Base-by-base conservation (phyloP, 1,284 basidiomycete genomes). In the Melampsora occidentalis region DNA sequence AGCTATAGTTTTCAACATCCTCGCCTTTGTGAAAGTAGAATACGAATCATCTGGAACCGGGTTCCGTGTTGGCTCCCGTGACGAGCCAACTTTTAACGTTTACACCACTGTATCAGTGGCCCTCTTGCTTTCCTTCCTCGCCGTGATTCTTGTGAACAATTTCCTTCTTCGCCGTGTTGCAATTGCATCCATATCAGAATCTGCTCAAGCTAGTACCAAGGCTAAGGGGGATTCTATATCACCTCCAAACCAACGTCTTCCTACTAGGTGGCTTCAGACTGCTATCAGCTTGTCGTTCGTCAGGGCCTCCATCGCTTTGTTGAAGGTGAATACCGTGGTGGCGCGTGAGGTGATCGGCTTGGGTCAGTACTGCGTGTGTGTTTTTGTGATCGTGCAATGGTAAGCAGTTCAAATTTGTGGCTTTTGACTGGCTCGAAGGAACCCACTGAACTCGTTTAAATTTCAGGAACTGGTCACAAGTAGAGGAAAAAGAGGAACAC, bases 1-100 rank as follows among this genome's bases (percentile, higher is more conserved):
- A 22, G 49, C 71, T 25, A n/a, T 73, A 22, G 49, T 46, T 33
- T 73, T 73, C 71, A 48, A 73, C 53, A 67, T 61, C 51, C 14
- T 67, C n/a, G 71, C 71, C 3, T 22, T 73, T 20, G 20, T n/a
- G 42, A 49, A 62, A 31, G 62, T 73, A 59, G 64, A 63, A 16
- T 73, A 73, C 31, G 64, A 73, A 57, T 53, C 31, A 18, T 35
- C 42, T 31, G 39, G 28, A 18, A 14, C 9, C 6, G 64, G 63
- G 6, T 65, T 73, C 10, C 65, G 64, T 59, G 71, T 65, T 22
- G 71, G 71, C 5, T 46, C 71, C 33, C 35, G 49, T 14, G 39
- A 73, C 48, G 6, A 66, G n/a, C 18, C 35, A 22, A 28, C 53
- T 14, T 67, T 73, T 66, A 49, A 57, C 14, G 14, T 59, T 25